Percentiles rank a stretch among this genome's conserved stretches.
Evolutionary conservation across 2,329 filamentous ascomycete genomes (phyloP).

Genomic region (Fusarium hainanense): DNA sequence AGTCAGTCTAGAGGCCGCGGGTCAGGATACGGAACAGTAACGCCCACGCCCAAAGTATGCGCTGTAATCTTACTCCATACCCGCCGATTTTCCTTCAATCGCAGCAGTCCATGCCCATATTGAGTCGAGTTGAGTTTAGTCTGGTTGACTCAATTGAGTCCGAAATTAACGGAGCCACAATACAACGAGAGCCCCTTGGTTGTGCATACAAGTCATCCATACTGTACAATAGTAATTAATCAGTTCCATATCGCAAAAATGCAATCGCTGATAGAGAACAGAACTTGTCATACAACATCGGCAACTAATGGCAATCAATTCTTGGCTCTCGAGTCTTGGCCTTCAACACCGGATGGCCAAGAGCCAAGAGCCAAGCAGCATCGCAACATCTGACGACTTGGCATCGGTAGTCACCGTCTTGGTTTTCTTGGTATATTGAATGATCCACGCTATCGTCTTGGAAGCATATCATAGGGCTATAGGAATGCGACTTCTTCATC

Average conservation of each 20-base stretch:
- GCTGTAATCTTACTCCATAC: conserved; percentile 37
- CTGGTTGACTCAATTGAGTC: neutral
- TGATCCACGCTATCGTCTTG: conserved; percentile 25
- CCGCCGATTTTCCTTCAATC: conserved; percentile 22
- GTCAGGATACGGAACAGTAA: neutral
- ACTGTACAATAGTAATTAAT: neutral
- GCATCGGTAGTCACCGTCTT: conserved; percentile 33
- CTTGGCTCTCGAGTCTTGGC: conserved; percentile 2
- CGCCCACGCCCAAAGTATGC: conserved; percentile 27
- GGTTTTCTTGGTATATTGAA: conserved; percentile 27
- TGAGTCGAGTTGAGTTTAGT: neutral
- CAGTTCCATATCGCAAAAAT: conserved; percentile 3
- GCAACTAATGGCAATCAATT: neutral
- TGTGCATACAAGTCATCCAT: conserved; percentile 36
- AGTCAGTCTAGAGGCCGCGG: neutral
- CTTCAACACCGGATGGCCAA: neutral
- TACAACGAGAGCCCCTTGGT: conserved; percentile 15
- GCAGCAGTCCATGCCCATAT: conserved; percentile 2
- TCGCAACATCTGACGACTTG: conserved; percentile 14
- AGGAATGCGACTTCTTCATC: neutral
- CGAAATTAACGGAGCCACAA: conserved; percentile 34
- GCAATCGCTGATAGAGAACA: neutral
- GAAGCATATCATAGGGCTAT: conserved; percentile 17
- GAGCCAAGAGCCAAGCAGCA: conserved; percentile 29
- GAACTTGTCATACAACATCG: neutral